Evolutionary conservation across 1,284 basidiomycete species (phyloP).

Genomic region (Dichomitus squalens): DNA sequence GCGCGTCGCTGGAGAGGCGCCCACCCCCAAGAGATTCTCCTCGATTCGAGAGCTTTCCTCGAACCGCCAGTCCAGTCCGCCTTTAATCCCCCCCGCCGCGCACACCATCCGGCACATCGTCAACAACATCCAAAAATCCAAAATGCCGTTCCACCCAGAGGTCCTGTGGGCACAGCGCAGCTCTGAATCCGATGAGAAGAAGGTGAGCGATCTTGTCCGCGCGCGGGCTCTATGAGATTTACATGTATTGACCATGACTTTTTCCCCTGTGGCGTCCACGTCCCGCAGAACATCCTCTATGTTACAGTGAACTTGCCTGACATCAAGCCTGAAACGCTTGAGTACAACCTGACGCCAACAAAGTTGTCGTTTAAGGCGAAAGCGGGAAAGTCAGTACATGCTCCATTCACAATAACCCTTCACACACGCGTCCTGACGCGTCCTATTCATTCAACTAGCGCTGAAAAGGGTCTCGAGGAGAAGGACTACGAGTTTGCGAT

Average conservation of each 20-base stretch:
- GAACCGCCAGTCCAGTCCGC: neutral
- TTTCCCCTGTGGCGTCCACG: conserved; percentile 8
- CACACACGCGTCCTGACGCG: conserved; percentile 12
- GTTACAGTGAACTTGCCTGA: conserved; percentile 86
- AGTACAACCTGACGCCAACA: conserved; percentile 67
- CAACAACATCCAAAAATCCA: conserved; percentile 15
- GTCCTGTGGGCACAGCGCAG: conserved; percentile 91
- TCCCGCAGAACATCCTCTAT: conserved; percentile 75
- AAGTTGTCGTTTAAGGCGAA: conserved; percentile 72
- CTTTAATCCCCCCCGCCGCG: conserved; percentile 19
- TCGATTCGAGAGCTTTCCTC: conserved; percentile 23
- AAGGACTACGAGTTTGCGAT: conserved; percentile 75
- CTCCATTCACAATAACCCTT: neutral
- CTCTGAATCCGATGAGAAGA: conserved; percentile 63
- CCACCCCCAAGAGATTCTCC: conserved; percentile 20
- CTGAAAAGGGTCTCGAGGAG: conserved; percentile 53
- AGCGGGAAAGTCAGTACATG: conserved; percentile 63
- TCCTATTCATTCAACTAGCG: conserved; percentile 35
- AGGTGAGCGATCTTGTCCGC: conserved; percentile 48
- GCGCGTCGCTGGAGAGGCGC: conserved; percentile 12
- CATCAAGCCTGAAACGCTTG: conserved; percentile 62
- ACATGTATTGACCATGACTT: conserved; percentile 31
- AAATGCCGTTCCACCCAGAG: conserved; percentile 73
- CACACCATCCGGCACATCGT: conserved; percentile 16
- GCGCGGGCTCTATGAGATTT: neutral